These are phyloP conservation scores for Multifurca ochricompacta DNA, from an alignment of 768 basidiomycete species.

Conservation along the genomic window DNA sequence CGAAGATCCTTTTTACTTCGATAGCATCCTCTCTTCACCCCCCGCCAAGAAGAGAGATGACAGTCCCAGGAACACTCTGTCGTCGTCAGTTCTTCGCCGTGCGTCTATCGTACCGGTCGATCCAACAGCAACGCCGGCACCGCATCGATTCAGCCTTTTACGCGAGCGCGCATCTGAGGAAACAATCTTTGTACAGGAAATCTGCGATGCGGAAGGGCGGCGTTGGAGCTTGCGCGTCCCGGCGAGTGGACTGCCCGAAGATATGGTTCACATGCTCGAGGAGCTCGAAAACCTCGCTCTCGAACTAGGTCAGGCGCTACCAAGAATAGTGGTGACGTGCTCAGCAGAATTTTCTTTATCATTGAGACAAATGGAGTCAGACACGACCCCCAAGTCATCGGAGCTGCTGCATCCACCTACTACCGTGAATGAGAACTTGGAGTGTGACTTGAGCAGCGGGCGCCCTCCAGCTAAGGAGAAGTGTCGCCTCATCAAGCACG, in stretches of 20 bases:
- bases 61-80: background rate
- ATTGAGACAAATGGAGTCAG: background rate
- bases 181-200: constrained; percentile 18
- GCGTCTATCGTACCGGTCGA: constrained; percentile 17
- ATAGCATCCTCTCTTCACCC: constrained; percentile 1
- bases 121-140: constrained; percentile 1
- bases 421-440: background rate
- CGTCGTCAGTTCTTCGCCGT: constrained; percentile 8
- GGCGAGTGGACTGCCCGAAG: constrained; percentile 16
- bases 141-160: constrained; percentile 15
- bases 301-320: constrained; percentile 15
- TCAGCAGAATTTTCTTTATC: constrained; percentile 12
- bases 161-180: constrained; percentile 15
- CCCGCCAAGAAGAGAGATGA: background rate
- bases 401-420: constrained; percentile 5
- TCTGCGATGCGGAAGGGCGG: constrained; percentile 16
- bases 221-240: constrained; percentile 21
- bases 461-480: constrained; percentile 3
- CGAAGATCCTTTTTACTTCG: constrained; percentile 19
- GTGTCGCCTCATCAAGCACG: background rate
- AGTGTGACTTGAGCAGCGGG: background rate
- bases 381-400: background rate
- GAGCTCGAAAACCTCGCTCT: constrained; percentile 17
- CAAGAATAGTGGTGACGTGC: constrained; percentile 18
- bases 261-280: constrained; percentile 19